phyloP scores from a whole-genome alignment of 495 filamentous ascomycete genomes.

The Aspergillus bertholletiae region DNA sequence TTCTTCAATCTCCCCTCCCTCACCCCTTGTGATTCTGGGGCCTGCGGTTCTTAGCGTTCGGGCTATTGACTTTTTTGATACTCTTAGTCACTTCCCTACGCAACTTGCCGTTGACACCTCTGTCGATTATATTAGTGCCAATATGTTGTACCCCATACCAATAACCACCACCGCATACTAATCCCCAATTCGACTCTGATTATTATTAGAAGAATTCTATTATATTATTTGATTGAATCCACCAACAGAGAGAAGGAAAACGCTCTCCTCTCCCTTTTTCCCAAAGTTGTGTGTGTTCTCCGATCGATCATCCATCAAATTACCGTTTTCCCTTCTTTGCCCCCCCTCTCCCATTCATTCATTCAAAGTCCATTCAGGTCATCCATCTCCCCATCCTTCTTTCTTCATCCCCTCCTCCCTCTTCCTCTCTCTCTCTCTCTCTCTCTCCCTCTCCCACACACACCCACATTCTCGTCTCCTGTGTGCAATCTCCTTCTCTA shows the following conservation, averaged over 20 bases:
- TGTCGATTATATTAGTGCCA: constrained; percentile 11
- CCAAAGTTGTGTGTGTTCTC: constrained; percentile 1
- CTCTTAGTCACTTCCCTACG: not conserved
- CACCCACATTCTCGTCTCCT: not conserved
- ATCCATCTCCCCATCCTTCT: constrained; percentile 7
- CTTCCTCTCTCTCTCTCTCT: not conserved
- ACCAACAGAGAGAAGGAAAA: not conserved
- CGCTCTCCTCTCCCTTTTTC: not conserved
- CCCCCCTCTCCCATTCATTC: constrained; percentile 1
- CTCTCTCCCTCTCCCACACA: not conserved
- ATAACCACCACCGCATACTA: not conserved
- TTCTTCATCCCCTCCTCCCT: constrained; percentile 16
- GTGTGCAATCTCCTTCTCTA: not conserved
- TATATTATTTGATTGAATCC: not conserved
- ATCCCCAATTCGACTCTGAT: not conserved
- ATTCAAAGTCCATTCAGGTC: not conserved
- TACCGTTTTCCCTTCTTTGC: not conserved
- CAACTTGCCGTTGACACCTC: constrained; percentile 1
- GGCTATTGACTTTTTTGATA: not conserved
- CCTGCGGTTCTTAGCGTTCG: not conserved
- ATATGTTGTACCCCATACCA: not conserved
- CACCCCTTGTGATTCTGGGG: constrained; percentile 4
- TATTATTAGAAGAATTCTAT: not conserved
- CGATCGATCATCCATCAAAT: constrained; percentile 8
- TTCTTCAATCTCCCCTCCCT: constrained; percentile 4